Conservation (phyloP, 192 early-diverging fungal species). For the Entomortierella chlamydospora region DNA sequence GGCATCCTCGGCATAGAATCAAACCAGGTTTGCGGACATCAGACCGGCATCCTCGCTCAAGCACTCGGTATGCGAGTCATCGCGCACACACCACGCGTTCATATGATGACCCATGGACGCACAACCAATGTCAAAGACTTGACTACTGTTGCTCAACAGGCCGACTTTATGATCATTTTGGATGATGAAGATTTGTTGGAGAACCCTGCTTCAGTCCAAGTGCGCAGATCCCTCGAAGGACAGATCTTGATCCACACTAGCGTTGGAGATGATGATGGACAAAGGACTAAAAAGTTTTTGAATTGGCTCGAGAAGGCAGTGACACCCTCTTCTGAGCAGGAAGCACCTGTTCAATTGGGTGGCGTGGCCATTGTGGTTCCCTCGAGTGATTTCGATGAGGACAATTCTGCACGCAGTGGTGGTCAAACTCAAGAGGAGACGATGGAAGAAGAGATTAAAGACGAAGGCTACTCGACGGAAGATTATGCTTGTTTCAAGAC, state of each 20-base stretch:
- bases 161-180: slow-evolving; percentile 48
- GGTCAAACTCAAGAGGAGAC: slow-evolving; percentile 22
- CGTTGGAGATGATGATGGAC: slow-evolving; percentile 47
- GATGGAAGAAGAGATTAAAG: slow-evolving; percentile 27
- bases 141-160: slow-evolving; percentile 38
- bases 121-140: slow-evolving; percentile 50
- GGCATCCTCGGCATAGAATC: slow-evolving; percentile 45
- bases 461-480: slow-evolving; percentile 52
- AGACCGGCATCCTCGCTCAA: slow-evolving; percentile 50
- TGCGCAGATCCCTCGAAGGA: slow-evolving; percentile 31
- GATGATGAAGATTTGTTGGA: slow-evolving; percentile 46
- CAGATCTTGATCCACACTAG: slow-evolving; percentile 50
- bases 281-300: slow-evolving; percentile 47
- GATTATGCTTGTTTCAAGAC: slow-evolving; percentile 54
- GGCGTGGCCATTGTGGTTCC: slow-evolving; percentile 50
- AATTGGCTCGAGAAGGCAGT: slow-evolving; percentile 49
- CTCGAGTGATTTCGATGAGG: slow-evolving; percentile 51
- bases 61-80: slow-evolving; percentile 51
- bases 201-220: slow-evolving; percentile 44
- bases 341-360: slow-evolving; percentile 28
- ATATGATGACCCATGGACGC: slow-evolving; percentile 54
- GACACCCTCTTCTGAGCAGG: slow-evolving; percentile 20
- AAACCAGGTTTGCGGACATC: slow-evolving; percentile 40
- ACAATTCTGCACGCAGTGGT: not conserved
- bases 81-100: slow-evolving; percentile 41